Base-by-base conservation (phyloP, 2,329 filamentous ascomycete species). In the Colletotrichum trifolii region DNA sequence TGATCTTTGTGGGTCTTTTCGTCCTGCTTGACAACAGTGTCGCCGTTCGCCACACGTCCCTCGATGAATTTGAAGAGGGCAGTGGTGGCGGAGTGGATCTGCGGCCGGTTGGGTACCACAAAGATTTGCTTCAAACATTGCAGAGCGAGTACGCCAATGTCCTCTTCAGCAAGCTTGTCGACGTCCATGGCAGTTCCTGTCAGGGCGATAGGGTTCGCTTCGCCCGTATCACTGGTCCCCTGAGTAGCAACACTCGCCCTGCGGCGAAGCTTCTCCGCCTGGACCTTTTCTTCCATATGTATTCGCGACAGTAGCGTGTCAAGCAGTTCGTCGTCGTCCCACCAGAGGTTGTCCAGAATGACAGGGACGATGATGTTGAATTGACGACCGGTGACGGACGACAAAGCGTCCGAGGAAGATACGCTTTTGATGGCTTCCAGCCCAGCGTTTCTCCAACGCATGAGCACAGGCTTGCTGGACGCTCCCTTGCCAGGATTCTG, bases 91-190 rank as follows among this genome's bases (percentile, higher is more conserved):
- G 87, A 82, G 61, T 94, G 89, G 49, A 97, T 90, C 75, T 97
- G 95, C 8, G 89, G 85, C 60, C 93, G 85, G 73, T 94, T 97
- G 67, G 94, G 93, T 8, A 89, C 88, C 36, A 91, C 84, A 72
- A 97, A 97, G 50, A 97, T 92, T 71, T 91, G 89, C 77, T 95
- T 92, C 60, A 99, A 81, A 73, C 94, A 96, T 71, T 94, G 90
- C 71, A 97, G 83, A 5, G 96, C 95, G 67, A 96, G 82, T 8
- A 96, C 83, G 35, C 92, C 92, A 13, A 94, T 93, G 73, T 96
- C 92, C 79, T 97, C 90, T 77, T 98, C 94, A 2, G 93, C 94
- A 66, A 96, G 81, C 75, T 91, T 93, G 77, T 98, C 96, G 34
- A 93, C 93, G 73, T 97, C 95, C 33, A 90, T 90, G 1, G 92